Evolutionary conservation across 192 early-diverging fungal genomes (phyloP).

Genomic region (Coemansia sp.): DNA sequence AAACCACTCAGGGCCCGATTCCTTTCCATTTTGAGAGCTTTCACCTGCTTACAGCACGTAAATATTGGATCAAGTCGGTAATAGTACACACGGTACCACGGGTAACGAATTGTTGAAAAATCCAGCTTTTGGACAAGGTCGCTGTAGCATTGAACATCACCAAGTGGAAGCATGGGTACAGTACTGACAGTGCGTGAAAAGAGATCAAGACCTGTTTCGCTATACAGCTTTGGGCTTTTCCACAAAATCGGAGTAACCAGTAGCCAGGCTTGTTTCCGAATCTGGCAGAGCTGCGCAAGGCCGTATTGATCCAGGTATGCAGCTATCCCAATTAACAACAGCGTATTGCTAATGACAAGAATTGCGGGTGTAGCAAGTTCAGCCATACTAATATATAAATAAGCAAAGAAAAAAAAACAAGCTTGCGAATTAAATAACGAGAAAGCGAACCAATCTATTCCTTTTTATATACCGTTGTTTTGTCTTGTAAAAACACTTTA

Average conservation of each 20-base stretch:
- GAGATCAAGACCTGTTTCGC: not conserved
- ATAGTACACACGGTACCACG: conserved; percentile 14
- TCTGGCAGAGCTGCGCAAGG: not conserved
- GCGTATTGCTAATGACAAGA: conserved; percentile 7
- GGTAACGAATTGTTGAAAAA: conserved; percentile 4
- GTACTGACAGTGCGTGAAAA: not conserved
- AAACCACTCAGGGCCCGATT: not conserved
- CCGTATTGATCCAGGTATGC: not conserved
- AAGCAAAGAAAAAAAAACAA: not conserved
- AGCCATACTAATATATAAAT: not conserved
- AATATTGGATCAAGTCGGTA: conserved; percentile 6
- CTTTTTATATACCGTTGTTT: not conserved
- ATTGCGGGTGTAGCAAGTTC: not conserved
- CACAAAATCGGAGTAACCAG: conserved; percentile 12
- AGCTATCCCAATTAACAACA: not conserved
- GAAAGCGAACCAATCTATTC: not conserved
- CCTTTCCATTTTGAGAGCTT: conserved; percentile 11
- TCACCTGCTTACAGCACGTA: not conserved
- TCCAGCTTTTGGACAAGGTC: conserved; percentile 16
- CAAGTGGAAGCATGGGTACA: not conserved
- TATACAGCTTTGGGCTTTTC: not conserved
- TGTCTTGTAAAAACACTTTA: not conserved
- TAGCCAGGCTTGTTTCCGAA: conserved; percentile 8
- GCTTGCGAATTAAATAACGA: not conserved
- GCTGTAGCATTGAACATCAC: conserved; percentile 9